Percentiles rank a stretch among this genome's conserved stretches.
Evolutionary conservation across 768 basidiomycete species (phyloP).

Genomic region (Butyriboletus loyo): DNA sequence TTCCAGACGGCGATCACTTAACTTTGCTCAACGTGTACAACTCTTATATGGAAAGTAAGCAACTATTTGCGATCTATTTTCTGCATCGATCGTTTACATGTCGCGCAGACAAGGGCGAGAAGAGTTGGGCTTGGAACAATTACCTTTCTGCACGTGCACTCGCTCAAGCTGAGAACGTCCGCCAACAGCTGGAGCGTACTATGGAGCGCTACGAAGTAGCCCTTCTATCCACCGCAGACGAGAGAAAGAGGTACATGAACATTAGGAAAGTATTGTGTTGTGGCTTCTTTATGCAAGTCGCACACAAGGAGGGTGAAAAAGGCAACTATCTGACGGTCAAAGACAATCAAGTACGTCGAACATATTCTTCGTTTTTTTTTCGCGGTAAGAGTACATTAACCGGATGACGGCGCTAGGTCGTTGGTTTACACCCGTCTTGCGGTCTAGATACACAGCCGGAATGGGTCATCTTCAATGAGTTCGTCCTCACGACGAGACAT

Average conservation of each 20-base stretch:
- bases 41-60: conserved; percentile 78
- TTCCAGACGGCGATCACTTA: conserved; percentile 96
- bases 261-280: conserved; percentile 83
- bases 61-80: neutral
- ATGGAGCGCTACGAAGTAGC: conserved; percentile 92
- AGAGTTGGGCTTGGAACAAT: conserved; percentile 88
- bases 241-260: conserved; percentile 66
- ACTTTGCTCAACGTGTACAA: conserved; percentile 96
- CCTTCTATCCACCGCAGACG: conserved; percentile 63
- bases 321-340: conserved; percentile 87
- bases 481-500: conserved; percentile 83
- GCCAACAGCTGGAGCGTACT: conserved; percentile 78
- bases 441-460: conserved; percentile 85
- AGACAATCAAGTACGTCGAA: conserved; percentile 75
- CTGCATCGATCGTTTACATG: neutral
- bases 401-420: conserved; percentile 6
- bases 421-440: conserved; percentile 69
- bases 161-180: conserved; percentile 90
- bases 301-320: conserved; percentile 92
- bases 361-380: neutral
- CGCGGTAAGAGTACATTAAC: neutral
- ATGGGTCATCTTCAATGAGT: conserved; percentile 94
- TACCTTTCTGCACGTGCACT: conserved; percentile 83
- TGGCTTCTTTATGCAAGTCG: conserved; percentile 98
- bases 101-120: conserved; percentile 65